Conservation (phyloP, 2,329 filamentous ascomycete species). For the Alternaria postmessia region DNA sequence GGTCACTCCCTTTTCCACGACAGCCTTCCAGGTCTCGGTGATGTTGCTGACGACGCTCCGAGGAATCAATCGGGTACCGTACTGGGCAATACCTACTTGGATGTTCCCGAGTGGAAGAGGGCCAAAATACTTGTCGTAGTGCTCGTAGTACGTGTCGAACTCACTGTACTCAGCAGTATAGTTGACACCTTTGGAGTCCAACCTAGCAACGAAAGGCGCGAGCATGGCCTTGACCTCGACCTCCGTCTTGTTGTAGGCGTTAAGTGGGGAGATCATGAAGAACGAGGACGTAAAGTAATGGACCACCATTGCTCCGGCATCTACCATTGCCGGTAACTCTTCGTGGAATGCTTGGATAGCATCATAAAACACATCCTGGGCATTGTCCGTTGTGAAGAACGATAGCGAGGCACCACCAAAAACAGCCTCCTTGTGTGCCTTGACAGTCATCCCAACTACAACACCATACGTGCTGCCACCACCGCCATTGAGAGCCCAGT, state of each 20-base stretch:
- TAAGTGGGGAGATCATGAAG: conserved; percentile 30
- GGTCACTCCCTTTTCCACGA: conserved; percentile 27
- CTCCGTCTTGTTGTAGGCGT: conserved; percentile 29
- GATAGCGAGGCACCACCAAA: conserved; percentile 25
- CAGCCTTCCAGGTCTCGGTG: conserved; percentile 21
- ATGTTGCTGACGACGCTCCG: conserved; percentile 23
- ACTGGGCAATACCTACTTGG: conserved; percentile 29
- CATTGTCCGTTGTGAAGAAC: conserved; percentile 20
- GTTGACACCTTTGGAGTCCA: conserved; percentile 22
- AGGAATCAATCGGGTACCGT: conserved; percentile 27
- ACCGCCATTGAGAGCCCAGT: conserved; percentile 40
- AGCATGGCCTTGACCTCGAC: conserved; percentile 24
- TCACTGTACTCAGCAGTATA: conserved; percentile 23
- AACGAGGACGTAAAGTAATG: conserved; percentile 27
- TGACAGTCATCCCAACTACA: conserved; percentile 32
- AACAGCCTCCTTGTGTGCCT: conserved; percentile 28
- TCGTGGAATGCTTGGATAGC: conserved; percentile 30
- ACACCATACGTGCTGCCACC: conserved; percentile 39
- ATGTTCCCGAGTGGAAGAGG: conserved; percentile 32
- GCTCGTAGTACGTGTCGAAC: conserved; percentile 30
- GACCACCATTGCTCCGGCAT: conserved; percentile 27
- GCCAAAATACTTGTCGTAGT: conserved; percentile 34
- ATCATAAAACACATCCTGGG: conserved; percentile 24
- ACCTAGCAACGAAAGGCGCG: conserved; percentile 23
- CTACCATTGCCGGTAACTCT: conserved; percentile 29